A percentile compares a stretch with the other conserved stretches of the same genome.
Conservation (phyloP, 2,329 filamentous ascomycete species). For the Neofusicoccum sp. region DNA sequence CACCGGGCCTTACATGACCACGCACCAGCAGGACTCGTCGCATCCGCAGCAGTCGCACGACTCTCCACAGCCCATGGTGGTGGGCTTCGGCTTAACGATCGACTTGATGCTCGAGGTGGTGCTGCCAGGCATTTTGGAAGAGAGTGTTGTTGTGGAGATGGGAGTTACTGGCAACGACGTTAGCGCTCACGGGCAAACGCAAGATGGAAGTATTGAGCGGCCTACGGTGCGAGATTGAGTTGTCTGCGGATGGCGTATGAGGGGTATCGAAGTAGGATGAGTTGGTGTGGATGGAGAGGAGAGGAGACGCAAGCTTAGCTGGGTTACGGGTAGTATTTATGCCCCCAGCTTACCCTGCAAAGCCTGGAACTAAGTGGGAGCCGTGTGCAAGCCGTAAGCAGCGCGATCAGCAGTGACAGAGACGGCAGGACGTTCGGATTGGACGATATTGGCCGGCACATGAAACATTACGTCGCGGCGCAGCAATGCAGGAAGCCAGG, state of each 20-base stretch:
- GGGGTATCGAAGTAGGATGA: not conserved
- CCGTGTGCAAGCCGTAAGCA: not conserved
- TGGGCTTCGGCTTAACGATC: constrained; percentile 38
- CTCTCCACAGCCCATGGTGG: constrained; percentile 33
- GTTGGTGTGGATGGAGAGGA: not conserved
- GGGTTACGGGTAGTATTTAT: not conserved
- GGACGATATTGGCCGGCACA: not conserved
- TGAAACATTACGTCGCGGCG: constrained; percentile 11
- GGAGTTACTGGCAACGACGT: not conserved
- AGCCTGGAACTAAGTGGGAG: not conserved
- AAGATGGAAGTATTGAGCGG: not conserved
- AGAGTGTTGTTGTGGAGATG: not conserved
- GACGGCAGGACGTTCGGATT: not conserved
- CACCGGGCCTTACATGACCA: constrained; percentile 29
- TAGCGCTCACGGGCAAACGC: not conserved
- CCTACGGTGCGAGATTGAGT: not conserved
- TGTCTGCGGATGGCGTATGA: not conserved
- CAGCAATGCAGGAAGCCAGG: not conserved
- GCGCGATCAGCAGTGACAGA: constrained; percentile 1
- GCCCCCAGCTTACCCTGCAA: not conserved
- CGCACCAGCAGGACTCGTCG: constrained; percentile 38
- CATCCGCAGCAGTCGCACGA: constrained; percentile 39
- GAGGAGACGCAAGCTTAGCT: not conserved
- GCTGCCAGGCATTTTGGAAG: constrained; percentile 32
- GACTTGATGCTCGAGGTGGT: constrained; percentile 34